Percentiles rank a stretch among this genome's conserved stretches.
Evolutionary conservation across 2,329 filamentous ascomycete genomes (phyloP).

Genomic region (Penicillium sp.): DNA sequence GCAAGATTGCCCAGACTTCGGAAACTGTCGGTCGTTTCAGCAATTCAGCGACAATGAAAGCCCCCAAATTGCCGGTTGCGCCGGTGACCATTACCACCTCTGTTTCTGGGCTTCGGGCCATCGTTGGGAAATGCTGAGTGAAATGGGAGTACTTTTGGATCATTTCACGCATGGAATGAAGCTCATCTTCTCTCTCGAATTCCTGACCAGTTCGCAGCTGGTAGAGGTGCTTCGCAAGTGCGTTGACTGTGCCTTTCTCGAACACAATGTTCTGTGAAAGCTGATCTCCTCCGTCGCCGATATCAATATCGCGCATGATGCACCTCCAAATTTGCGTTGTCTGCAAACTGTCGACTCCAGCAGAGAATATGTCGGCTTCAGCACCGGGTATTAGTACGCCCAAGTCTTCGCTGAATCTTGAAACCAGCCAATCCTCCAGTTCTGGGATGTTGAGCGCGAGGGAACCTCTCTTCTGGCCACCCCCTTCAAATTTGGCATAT

Average conservation of each 20-base stretch:
- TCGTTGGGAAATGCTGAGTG: slow-evolving; percentile 24
- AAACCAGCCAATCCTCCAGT: slow-evolving; percentile 47
- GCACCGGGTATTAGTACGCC: slow-evolving; percentile 20
- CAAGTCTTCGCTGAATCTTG: slow-evolving; percentile 22
- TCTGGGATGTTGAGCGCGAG: slow-evolving; percentile 16
- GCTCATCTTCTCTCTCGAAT: slow-evolving; percentile 34
- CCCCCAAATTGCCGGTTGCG: slow-evolving; percentile 63
- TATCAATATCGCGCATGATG: slow-evolving; percentile 52
- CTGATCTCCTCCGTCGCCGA: slow-evolving; percentile 40
- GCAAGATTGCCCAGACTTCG: slow-evolving; percentile 56
- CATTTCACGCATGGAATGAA: slow-evolving; percentile 48
- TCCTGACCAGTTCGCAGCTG: slow-evolving; percentile 41
- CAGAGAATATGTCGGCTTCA: slow-evolving; percentile 57
- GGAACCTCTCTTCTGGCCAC: slow-evolving; percentile 28
- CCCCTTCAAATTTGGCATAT: slow-evolving; percentile 46
- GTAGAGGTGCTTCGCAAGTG: slow-evolving; percentile 48
- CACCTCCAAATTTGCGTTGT: slow-evolving; percentile 55
- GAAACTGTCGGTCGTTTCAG: slow-evolving; percentile 34
- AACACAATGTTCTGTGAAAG: slow-evolving; percentile 59
- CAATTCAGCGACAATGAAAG: slow-evolving; percentile 55
- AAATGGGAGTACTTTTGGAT: slow-evolving; percentile 48
- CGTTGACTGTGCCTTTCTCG: slow-evolving; percentile 52
- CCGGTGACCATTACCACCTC: slow-evolving; percentile 55
- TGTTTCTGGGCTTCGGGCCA: slow-evolving; percentile 24
- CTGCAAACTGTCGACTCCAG: slow-evolving; percentile 59